Percentiles rank a stretch among this genome's conserved stretches.
phyloP scores from a whole-genome alignment of 2,329 filamentous ascomycete species.

The Karstenula rhodostoma region DNA sequence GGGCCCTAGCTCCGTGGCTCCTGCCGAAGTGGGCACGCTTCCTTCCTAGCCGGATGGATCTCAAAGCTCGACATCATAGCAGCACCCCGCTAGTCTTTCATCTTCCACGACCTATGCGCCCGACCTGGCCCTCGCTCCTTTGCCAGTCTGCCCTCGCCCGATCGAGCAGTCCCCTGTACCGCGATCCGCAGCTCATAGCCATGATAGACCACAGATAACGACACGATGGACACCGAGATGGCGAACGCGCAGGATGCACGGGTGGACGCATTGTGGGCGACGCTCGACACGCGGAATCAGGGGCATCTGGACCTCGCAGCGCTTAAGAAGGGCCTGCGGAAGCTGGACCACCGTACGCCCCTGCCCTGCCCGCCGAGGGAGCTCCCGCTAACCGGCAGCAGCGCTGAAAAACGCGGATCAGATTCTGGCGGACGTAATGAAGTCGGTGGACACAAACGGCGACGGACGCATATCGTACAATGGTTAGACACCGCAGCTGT shows the following conservation, averaged over 20 bases:
- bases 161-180: slow-evolving; percentile 27
- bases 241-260: slow-evolving; percentile 81
- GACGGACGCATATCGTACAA: slow-evolving; percentile 92
- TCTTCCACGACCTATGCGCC: slow-evolving; percentile 34
- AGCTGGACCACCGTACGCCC: slow-evolving; percentile 87
- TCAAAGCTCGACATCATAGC: slow-evolving; percentile 19
- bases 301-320: slow-evolving; percentile 85
- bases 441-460: slow-evolving; percentile 82
- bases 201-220: slow-evolving; percentile 51
- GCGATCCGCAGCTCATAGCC: slow-evolving; percentile 42
- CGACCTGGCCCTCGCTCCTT: slow-evolving; percentile 29
- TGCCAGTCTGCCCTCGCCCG: slow-evolving; percentile 30
- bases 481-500: slow-evolving; percentile 60
- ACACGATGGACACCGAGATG: slow-evolving; percentile 76
- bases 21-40: slow-evolving; percentile 12
- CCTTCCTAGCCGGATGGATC: slow-evolving; percentile 6
- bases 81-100: slow-evolving; percentile 25
- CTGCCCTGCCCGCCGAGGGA: slow-evolving; percentile 14
- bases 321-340: slow-evolving; percentile 82
- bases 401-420: slow-evolving; percentile 90
- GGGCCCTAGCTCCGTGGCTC: slow-evolving; percentile 8
- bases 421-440: slow-evolving; percentile 81
- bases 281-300: slow-evolving; percentile 77
- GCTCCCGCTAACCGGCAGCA: slow-evolving; percentile 46
- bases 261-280: slow-evolving; percentile 83